Evolutionary conservation across 139 green algal species (phyloP), one percentile per base, ranked within the genome.

Genomic region (Desmodesmus armatus): DNA sequence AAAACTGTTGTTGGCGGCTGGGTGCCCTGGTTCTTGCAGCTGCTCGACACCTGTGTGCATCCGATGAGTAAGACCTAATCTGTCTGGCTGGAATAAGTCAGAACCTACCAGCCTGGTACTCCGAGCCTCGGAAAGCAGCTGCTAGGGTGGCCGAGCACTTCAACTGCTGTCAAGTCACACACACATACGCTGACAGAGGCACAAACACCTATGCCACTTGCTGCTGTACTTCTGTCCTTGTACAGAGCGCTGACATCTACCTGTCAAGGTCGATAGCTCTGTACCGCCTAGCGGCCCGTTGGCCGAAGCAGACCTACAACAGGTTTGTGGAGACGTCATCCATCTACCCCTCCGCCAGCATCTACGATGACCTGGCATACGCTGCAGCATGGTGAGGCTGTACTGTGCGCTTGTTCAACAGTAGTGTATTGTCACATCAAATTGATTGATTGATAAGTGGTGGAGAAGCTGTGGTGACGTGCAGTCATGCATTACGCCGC

Each of bases 351-450:
- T 85, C 75, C 33, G 58, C 49, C n/a, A 71, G 43, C 21, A 65
- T 58, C n/a, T 76, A 76, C 27, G 84, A 88, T 70, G 71, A 83
- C 72, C 40, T 88, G 76, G 78, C 84, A 29, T 88, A 78, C 44
- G 84, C 84, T 23, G 84, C 84, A 41, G 43, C 31, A 11, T 88
- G 84, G 84, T 43, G 85, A 27, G 25, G 31, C 51, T 62, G 51
- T 62, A 17, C 19, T 62, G 1, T 62, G 51, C 1, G 19, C 17
- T 62, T 27, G 51, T 62, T 62, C 51, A 62, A 62, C 1, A 19
- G 1, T 27, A 62, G 51, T 62, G 51, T 19, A 62, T 62, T 62
- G 58, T 67, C 3, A 27, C 15, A 11, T 27, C 58, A 15, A 11
- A 67, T 6, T 67, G 58, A 23, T 67, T 62, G 0, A 27, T 27